Evolutionary conservation across 495 filamentous ascomycete genomes (phyloP).

Genomic region (Geoglossum glabrum): DNA sequence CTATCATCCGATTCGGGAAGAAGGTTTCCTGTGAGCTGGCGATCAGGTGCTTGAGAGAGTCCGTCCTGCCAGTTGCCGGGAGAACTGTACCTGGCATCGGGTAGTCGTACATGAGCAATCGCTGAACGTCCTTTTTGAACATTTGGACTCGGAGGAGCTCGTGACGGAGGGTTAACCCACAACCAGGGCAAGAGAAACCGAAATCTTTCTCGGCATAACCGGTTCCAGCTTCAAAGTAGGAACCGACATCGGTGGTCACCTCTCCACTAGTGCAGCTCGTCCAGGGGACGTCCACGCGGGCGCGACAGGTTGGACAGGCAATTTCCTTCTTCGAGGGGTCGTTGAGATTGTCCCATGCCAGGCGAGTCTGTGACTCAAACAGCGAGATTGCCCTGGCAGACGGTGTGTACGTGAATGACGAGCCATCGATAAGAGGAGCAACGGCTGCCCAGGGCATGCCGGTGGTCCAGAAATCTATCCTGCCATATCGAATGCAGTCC

Average conservation of each 20-base stretch:
- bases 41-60: background rate
- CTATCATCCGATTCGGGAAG: constrained; percentile 41
- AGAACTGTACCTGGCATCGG: constrained; percentile 51
- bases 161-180: constrained; percentile 29
- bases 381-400: constrained; percentile 20
- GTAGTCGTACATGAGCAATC: constrained; percentile 19
- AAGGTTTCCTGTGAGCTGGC: constrained; percentile 18
- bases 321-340: constrained; percentile 29
- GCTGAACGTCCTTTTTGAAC: constrained; percentile 32
- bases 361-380: constrained; percentile 32
- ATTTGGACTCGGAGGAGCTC: constrained; percentile 33
- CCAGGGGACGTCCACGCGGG: constrained; percentile 31
- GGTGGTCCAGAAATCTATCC: constrained; percentile 37
- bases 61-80: constrained; percentile 15
- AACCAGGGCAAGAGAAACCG: constrained; percentile 21
- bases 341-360: constrained; percentile 37
- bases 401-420: constrained; percentile 39
- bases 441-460: constrained; percentile 55
- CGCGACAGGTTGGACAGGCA: constrained; percentile 35
- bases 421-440: constrained; percentile 33
- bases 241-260: background rate
- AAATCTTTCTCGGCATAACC: constrained; percentile 53
- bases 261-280: constrained; percentile 22
- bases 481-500: constrained; percentile 45
- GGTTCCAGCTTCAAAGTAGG: constrained; percentile 3